Conservation (phyloP, 805 yeast genomes). For the Cyberlindnera bimundalis region DNA sequence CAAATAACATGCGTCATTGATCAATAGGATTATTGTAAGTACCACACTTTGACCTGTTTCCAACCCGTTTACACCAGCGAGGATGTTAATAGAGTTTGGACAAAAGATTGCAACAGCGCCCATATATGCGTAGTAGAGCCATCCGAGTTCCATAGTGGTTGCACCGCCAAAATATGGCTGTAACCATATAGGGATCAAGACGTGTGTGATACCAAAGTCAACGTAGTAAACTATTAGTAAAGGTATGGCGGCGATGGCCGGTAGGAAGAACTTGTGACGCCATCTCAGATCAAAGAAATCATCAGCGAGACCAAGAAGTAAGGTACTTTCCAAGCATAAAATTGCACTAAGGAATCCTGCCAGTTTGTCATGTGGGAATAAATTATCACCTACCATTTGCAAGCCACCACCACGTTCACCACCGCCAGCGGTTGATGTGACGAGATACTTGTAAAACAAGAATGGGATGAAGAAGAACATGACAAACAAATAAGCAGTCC, state of each 20-base stretch:
- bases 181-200: slow-evolving; percentile 69
- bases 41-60: slow-evolving; percentile 95
- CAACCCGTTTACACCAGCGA: slow-evolving; percentile 95
- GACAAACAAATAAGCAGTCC: slow-evolving; percentile 72
- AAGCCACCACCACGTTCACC: slow-evolving; percentile 47
- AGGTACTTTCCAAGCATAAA: slow-evolving; percentile 77
- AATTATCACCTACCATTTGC: slow-evolving; percentile 15
- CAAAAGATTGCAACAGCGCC: slow-evolving; percentile 87
- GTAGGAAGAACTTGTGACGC: slow-evolving; percentile 95
- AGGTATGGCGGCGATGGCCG: slow-evolving; percentile 93
- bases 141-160: slow-evolving; percentile 64
- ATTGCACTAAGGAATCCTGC: slow-evolving; percentile 85
- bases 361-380: slow-evolving; percentile 77
- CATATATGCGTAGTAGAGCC: slow-evolving; percentile 84
- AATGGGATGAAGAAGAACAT: slow-evolving; percentile 88
- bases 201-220: slow-evolving; percentile 88
- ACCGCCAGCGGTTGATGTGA: slow-evolving; percentile 54
- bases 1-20: slow-evolving; percentile 75
- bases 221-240: slow-evolving; percentile 86
- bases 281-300: slow-evolving; percentile 94
- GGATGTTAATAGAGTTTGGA: slow-evolving; percentile 91
- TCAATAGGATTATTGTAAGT: slow-evolving; percentile 61
- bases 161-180: slow-evolving; percentile 41
- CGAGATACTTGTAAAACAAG: slow-evolving; percentile 72
- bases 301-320: slow-evolving; percentile 85